Evolutionary conservation across 1,139 yeast genomes (phyloP).

Genomic region (Saccharomyces hybrid): DNA sequence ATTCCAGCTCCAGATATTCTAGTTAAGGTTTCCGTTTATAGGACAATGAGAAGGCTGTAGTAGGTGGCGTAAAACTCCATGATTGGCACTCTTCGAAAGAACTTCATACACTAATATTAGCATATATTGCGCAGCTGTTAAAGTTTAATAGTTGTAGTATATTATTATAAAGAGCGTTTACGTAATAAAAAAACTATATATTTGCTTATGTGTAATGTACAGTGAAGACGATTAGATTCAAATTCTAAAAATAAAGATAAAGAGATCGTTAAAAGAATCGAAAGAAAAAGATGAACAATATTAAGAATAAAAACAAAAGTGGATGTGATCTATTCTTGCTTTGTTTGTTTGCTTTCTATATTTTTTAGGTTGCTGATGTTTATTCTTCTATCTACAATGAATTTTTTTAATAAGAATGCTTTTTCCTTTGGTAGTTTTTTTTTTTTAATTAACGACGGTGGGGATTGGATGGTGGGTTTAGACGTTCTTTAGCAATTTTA

Average conservation of each 20-base stretch:
- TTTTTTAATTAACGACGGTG: conserved; percentile 19
- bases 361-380: conserved; percentile 1
- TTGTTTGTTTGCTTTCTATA: neutral
- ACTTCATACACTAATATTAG: neutral
- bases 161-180: neutral
- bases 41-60: too few species aligned
- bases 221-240: conserved; percentile 1
- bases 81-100: neutral
- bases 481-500: conserved; percentile 30
- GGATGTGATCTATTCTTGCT: neutral
- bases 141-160: neutral
- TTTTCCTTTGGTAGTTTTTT: neutral
- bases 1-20: too few species aligned
- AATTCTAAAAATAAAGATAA: neutral
- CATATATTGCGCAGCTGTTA: neutral
- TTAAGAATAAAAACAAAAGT: neutral
- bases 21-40: too few species aligned
- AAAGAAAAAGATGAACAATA: neutral
- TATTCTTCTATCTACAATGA: neutral
- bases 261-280: neutral
- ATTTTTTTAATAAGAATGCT: neutral
- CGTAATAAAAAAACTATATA: neutral
- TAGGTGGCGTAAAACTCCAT: neutral
- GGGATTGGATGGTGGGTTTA: conserved; percentile 17
- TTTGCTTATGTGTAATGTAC: conserved; percentile 1